A percentile compares a stretch with the other conserved stretches of the same genome.
Evolutionary conservation across 208 protist species (phyloP).

Genomic region (Trypanosomatidae sp.): DNA sequence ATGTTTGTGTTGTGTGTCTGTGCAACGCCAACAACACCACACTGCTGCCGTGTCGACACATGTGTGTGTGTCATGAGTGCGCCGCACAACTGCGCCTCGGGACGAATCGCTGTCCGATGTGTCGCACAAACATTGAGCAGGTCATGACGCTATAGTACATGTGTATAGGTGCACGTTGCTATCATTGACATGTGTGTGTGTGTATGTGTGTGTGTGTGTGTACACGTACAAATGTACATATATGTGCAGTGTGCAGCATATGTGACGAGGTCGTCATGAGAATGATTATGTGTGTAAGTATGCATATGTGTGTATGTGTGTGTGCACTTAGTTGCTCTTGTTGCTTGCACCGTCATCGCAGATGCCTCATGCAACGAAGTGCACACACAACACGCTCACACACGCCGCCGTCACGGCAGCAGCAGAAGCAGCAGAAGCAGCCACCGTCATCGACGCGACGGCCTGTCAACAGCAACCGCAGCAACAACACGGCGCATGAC

Average conservation of each 20-base stretch:
- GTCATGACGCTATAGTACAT: slow-evolving; percentile 37
- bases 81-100: slow-evolving; percentile 49
- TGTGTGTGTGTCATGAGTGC: slow-evolving; percentile 87
- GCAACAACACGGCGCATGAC: too few species aligned
- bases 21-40: slow-evolving; percentile 68
- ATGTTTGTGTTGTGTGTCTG: slow-evolving; percentile 84
- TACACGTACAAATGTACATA: too few species aligned
- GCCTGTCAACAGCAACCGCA: too few species aligned
- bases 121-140: slow-evolving; percentile 53
- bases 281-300: slow-evolving; percentile 5
- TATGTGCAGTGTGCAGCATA: too few species aligned
- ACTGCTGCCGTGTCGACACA: slow-evolving; percentile 87
- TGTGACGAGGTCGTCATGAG: neutral
- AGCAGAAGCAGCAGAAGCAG: too few species aligned
- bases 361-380: too few species aligned
- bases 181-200: slow-evolving; percentile 2
- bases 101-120: slow-evolving; percentile 88
- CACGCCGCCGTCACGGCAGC: too few species aligned
- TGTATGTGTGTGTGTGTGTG: neutral
- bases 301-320: neutral
- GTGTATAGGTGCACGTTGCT: neutral
- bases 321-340: neutral
- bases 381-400: too few species aligned
- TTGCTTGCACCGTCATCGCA: too few species aligned
- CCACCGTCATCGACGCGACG: too few species aligned